A percentile compares a stretch with the other conserved stretches of the same genome.
Evolutionary conservation across 805 yeast species (phyloP).

Genomic region (Lipomyces chichibuensis): DNA sequence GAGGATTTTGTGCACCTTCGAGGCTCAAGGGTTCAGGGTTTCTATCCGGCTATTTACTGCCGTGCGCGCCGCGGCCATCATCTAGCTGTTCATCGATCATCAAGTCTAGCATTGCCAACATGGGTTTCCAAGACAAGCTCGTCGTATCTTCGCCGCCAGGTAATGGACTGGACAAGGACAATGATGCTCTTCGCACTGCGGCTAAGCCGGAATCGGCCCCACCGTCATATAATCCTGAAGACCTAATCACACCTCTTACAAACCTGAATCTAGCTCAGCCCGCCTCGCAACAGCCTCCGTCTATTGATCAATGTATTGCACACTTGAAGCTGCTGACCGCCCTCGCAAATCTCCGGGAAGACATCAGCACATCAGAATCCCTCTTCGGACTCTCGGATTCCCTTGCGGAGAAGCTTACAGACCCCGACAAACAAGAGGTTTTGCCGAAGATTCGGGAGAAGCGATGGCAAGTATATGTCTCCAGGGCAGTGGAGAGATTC

Average conservation of each 20-base stretch:
- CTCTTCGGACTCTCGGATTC: constrained; percentile 4
- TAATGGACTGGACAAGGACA: background rate
- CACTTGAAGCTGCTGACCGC: constrained; percentile 5
- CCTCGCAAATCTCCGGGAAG: constrained; percentile 7
- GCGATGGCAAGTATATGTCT: constrained; percentile 9
- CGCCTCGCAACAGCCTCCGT: background rate
- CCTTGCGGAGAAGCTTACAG: background rate
- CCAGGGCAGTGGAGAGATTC: constrained; percentile 3
- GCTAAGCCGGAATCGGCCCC: background rate
- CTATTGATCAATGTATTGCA: constrained; percentile 3
- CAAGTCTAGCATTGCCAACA: background rate
- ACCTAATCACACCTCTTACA: background rate
- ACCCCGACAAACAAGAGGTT: background rate
- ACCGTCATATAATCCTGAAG: constrained; percentile 1
- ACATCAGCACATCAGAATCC: constrained; percentile 1
- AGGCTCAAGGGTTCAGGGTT: no score
- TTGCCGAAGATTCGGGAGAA: constrained; percentile 8
- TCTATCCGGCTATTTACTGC: no score
- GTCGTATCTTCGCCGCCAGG: constrained; percentile 1
- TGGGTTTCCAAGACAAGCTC: background rate
- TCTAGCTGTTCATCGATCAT: no score
- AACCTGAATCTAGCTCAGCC: constrained; percentile 2
- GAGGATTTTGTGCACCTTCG: no score
- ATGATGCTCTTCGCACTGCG: background rate
- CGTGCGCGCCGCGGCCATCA: no score